These are phyloP conservation scores for Diaporthe aspalathi DNA, from an alignment of 2,329 filamentous ascomycete species.

Conservation along the genomic window DNA sequence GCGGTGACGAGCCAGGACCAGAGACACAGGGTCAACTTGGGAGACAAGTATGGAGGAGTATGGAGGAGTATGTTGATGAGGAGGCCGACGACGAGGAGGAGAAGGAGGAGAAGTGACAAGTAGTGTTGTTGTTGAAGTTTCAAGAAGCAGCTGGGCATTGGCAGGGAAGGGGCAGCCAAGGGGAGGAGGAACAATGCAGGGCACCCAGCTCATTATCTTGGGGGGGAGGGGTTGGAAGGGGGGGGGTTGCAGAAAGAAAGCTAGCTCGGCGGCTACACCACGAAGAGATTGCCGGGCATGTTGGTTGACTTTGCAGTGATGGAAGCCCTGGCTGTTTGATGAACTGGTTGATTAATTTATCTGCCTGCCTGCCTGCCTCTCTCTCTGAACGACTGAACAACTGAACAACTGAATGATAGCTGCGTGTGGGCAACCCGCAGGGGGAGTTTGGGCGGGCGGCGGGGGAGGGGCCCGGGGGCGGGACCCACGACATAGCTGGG, in stretches of 20 bases:
- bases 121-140: conserved; percentile 14
- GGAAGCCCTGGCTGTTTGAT: neutral
- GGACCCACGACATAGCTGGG: neutral
- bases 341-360: neutral
- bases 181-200: conserved; percentile 7
- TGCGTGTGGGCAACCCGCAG: no score
- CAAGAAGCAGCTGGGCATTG: conserved; percentile 13
- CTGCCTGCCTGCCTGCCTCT: no score
- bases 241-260: neutral
- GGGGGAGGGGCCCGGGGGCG: neutral
- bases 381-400: neutral
- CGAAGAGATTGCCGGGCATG: neutral
- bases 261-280: neutral
- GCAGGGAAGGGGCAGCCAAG: neutral
- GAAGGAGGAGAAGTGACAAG: neutral
- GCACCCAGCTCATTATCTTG: neutral
- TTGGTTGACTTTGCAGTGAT: neutral
- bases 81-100: conserved; percentile 14
- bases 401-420: no score
- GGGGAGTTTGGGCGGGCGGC: no score
- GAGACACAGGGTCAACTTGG: neutral
- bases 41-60: neutral
- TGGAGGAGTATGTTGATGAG: no score
- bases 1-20: neutral
- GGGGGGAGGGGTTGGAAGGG: no score